phyloP scores from a whole-genome alignment of 441 rosid species.

The Gossypium gossypioides region DNA sequence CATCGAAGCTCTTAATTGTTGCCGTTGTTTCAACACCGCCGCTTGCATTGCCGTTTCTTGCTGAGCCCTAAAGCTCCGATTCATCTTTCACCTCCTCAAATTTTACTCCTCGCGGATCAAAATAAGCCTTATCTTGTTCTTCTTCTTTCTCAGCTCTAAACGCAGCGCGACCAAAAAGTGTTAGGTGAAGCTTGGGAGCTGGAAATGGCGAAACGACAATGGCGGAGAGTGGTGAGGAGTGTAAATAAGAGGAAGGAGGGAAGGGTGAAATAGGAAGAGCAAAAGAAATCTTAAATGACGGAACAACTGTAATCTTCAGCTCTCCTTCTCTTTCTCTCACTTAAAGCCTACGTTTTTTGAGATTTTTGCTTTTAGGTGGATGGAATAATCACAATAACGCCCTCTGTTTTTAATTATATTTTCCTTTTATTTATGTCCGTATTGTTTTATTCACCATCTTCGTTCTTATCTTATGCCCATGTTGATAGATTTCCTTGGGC shows the following conservation, averaged over 20 bases:
- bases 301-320: conserved; percentile 16
- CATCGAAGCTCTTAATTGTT: conserved; percentile 60
- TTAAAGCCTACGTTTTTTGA: conserved; percentile 31
- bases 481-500: too few relatives aligned
- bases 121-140: conserved; percentile 8
- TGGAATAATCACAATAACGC: conserved; percentile 19
- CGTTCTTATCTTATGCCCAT: too few relatives aligned
- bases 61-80: conserved; percentile 81
- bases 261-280: conserved; percentile 25
- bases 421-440: not conserved
- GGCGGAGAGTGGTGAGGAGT: conserved; percentile 29
- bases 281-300: conserved; percentile 14
- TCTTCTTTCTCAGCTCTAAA: conserved; percentile 11
- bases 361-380: conserved; percentile 14
- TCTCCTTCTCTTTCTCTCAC: conserved; percentile 21
- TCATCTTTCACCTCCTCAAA: conserved; percentile 35
- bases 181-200: conserved; percentile 25
- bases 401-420: conserved; percentile 13
- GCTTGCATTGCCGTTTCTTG: conserved; percentile 57
- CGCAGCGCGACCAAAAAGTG: conserved; percentile 14
- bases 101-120: conserved; percentile 27
- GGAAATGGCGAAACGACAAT: conserved; percentile 18
- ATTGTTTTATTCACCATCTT: too few relatives aligned
- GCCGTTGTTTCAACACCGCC: conserved; percentile 53
- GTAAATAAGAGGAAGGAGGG: conserved; percentile 23